Evolutionary conservation across 768 basidiomycete species (phyloP).

Genomic region (Lactarius deliciosus): DNA sequence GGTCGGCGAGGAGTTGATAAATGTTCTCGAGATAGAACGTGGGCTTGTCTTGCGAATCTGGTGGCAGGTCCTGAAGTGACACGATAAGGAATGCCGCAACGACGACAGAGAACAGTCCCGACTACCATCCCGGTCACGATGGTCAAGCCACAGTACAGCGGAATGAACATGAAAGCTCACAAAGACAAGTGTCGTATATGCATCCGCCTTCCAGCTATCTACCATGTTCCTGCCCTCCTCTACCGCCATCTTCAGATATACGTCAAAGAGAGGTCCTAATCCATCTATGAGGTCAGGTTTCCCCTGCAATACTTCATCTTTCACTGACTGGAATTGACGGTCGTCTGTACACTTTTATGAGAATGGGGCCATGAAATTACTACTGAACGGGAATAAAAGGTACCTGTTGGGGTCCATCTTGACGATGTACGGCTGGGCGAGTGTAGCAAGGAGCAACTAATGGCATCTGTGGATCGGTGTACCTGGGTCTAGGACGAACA

Average conservation of each 20-base stretch:
- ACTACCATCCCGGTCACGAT: not conserved
- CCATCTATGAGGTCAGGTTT: not conserved
- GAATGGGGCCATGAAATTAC: too few relatives aligned
- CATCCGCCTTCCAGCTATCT: not conserved
- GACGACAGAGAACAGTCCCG: not conserved
- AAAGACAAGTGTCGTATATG: not conserved
- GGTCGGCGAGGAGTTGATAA: not conserved
- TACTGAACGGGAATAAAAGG: too few relatives aligned
- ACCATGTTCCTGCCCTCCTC: not conserved
- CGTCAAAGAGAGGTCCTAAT: not conserved
- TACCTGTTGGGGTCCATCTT: too few relatives aligned
- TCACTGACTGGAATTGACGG: too few relatives aligned
- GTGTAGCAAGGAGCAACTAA: too few relatives aligned
- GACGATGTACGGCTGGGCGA: too few relatives aligned
- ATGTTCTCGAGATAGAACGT: slow-evolving; percentile 1
- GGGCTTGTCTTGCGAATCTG: not conserved
- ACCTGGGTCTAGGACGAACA: too few relatives aligned
- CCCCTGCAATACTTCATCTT: not conserved
- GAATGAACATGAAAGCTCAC: not conserved
- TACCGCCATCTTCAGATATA: not conserved
- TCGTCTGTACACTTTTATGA: too few relatives aligned
- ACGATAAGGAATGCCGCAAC: not conserved
- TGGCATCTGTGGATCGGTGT: too few relatives aligned
- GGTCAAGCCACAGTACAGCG: not conserved
- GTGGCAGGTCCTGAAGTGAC: not conserved